Percentiles rank a stretch among this genome's conserved stretches.
These are phyloP conservation scores for Saccharomycopsis selenospora DNA, from an alignment of 805 yeast species.

Conservation along the genomic window DNA sequence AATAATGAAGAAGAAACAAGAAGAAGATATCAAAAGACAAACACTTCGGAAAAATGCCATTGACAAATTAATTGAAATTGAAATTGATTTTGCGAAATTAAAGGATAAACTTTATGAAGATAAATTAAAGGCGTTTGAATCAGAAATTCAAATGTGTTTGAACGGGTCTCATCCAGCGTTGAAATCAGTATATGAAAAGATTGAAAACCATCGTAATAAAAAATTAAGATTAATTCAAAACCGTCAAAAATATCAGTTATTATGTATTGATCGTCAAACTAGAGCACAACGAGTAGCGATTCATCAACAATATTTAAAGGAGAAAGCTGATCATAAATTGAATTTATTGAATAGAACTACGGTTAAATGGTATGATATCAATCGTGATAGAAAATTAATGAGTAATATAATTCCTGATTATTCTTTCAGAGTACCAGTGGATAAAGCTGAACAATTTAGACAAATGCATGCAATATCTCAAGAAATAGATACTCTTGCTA, in stretches of 20 bases:
- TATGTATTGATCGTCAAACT: conserved; percentile 75
- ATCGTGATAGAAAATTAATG: conserved; percentile 77
- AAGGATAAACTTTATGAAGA: conserved; percentile 83
- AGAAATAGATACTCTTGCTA: conserved; percentile 65
- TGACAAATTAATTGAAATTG: conserved; percentile 69
- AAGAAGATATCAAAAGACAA: conserved; percentile 30
- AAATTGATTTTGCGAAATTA: conserved; percentile 75
- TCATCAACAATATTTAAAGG: conserved; percentile 76
- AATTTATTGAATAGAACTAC: conserved; percentile 67
- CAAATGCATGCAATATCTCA: conserved; percentile 60
- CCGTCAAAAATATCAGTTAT: conserved; percentile 56
- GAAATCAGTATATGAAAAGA: conserved; percentile 58
- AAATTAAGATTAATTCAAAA: conserved; percentile 46
- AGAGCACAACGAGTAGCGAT: conserved; percentile 68
- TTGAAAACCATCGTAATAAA: conserved; percentile 67
- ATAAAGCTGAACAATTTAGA: conserved; percentile 45
- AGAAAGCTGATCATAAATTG: conserved; percentile 57
- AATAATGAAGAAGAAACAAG: conserved; percentile 17
- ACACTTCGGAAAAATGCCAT: conserved; percentile 55
- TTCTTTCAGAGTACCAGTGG: conserved; percentile 35
- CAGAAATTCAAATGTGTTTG: conserved; percentile 78
- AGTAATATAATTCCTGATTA: conserved; percentile 51
- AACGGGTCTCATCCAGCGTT: conserved; percentile 92
- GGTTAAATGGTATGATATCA: conserved; percentile 83
- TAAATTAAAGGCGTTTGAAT: conserved; percentile 65